These are phyloP conservation scores for Sporothrix inflata DNA, from an alignment of 2,329 filamentous ascomycete genomes.

Conservation along the genomic window DNA sequence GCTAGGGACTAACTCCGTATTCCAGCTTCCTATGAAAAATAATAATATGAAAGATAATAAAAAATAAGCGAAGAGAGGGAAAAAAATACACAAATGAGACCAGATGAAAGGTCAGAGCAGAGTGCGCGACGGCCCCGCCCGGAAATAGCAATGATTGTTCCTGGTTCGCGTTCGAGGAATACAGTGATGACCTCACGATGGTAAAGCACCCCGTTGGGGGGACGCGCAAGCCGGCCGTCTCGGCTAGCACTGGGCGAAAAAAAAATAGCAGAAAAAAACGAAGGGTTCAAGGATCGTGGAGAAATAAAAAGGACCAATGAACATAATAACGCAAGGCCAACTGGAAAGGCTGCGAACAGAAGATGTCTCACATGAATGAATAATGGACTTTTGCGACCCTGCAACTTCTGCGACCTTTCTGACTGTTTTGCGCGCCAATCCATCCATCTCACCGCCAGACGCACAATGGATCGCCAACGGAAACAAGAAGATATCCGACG, in stretches of 20 bases:
- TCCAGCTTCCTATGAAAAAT: too few species aligned
- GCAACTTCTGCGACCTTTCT: conserved; percentile 5
- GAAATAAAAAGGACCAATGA: neutral
- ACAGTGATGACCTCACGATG: conserved; percentile 14
- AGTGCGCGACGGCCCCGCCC: conserved; percentile 11
- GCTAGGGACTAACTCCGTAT: neutral
- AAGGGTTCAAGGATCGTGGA: neutral
- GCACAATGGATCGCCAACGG: neutral
- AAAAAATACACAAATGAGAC: neutral
- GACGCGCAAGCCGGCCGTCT: neutral
- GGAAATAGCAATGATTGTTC: conserved; percentile 3
- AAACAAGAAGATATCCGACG: neutral
- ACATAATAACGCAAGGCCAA: too few species aligned
- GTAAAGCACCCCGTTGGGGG: neutral
- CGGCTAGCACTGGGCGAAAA: neutral
- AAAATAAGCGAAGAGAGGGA: neutral
- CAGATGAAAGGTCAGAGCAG: neutral
- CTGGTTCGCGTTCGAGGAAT: neutral
- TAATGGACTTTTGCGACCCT: neutral
- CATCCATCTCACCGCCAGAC: neutral
- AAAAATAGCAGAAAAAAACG: neutral
- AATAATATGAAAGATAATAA: neutral
- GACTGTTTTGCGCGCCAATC: conserved; percentile 2
- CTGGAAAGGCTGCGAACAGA: neutral
- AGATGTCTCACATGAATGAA: conserved; percentile 11